A percentile compares a stretch with the other conserved stretches of the same genome.
phyloP scores from a whole-genome alignment of 345 rosid species.

The Bruguiera sexangula region DNA sequence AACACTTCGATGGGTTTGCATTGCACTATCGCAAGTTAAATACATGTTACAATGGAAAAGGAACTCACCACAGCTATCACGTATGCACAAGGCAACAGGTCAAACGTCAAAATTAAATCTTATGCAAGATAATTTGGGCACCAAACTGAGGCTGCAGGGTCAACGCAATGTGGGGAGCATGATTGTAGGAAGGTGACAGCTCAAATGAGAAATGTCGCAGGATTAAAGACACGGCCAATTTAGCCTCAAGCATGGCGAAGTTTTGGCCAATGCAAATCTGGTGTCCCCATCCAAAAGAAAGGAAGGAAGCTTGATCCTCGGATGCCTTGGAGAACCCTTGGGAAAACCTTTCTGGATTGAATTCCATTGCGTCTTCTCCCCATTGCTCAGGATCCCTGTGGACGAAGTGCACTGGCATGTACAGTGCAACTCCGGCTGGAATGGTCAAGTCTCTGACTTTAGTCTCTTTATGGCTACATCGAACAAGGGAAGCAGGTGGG shows the following conservation, averaged over 20 bases:
- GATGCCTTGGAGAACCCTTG: slow-evolving; percentile 7
- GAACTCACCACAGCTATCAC: too few relatives aligned
- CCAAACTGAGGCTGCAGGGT: slow-evolving; percentile 15
- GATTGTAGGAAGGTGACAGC: slow-evolving; percentile 7
- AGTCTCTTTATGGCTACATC: background rate
- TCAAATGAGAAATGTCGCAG: slow-evolving; percentile 8
- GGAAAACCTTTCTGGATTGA: slow-evolving; percentile 14
- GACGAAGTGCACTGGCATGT: background rate
- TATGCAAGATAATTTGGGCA: slow-evolving; percentile 11
- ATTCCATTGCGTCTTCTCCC: slow-evolving; percentile 11
- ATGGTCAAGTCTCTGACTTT: background rate
- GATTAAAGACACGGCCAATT: slow-evolving; percentile 1
- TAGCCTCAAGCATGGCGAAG: slow-evolving; percentile 16
- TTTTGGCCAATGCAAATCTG: slow-evolving; percentile 13
- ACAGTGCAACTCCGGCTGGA: slow-evolving; percentile 1
- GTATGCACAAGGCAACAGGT: too few relatives aligned
- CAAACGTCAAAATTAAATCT: background rate
- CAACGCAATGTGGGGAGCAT: background rate
- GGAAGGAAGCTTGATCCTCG: background rate
- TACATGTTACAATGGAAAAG: too few relatives aligned
- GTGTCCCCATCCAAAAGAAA: slow-evolving; percentile 9
- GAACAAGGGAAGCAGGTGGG: slow-evolving; percentile 5
- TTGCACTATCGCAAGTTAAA: too few relatives aligned
- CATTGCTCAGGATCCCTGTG: slow-evolving; percentile 9
- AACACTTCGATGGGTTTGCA: too few relatives aligned